Base-by-base conservation (phyloP, 2,329 filamentous ascomycete genomes). In the Hypoxylon sp. region DNA sequence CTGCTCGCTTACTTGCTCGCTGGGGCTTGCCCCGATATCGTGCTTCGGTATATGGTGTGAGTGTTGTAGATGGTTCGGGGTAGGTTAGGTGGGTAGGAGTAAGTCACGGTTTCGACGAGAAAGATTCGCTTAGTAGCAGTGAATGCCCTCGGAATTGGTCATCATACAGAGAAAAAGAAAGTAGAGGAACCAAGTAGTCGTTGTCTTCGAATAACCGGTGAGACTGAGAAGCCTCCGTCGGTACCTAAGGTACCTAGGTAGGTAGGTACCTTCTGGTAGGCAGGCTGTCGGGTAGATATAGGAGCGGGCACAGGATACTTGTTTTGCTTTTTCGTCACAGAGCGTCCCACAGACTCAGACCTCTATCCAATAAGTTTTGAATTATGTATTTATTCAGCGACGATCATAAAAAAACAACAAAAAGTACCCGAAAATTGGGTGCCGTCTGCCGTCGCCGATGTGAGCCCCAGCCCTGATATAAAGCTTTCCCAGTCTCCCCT, bases 171-270 rank as follows among this genome's bases (percentile, higher is more conserved):
- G 50, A 32, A 54, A 48, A 19, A 28, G 41, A 24, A 24, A 55
- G 37, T 51, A 41, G 53, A 30, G 47, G 24, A 56, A 49, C 49
- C n/a, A 19, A n/a, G 46, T 50, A 22, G 13, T 32, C 53, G 28
- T 20, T 34, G 4, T 13, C 3, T 10, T 34, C 37, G 37, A 41
- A 41, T 2, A 19, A 41, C n/a, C 37, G 37, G 37, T 41, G 37
- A 41, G 37, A 17, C 15, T 13, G 8, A 37, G 1, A 17, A 8
- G n/a, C 37, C 37, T 17, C 37, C n/a, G 37, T 41, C 37, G 37
- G 7, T 26, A 26, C 24, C 24, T 26, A n/a, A n/a, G n/a, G n/a
- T n/a, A n/a, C n/a, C n/a, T n/a, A n/a, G n/a, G n/a, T n/a, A n/a
- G n/a, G n/a, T n/a, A n/a, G n/a, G n/a, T n/a, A n/a, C n/a, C n/a